These are phyloP conservation scores for Carpinus fangiana DNA, from an alignment of 306 rosid species.

Conservation along the genomic window DNA sequence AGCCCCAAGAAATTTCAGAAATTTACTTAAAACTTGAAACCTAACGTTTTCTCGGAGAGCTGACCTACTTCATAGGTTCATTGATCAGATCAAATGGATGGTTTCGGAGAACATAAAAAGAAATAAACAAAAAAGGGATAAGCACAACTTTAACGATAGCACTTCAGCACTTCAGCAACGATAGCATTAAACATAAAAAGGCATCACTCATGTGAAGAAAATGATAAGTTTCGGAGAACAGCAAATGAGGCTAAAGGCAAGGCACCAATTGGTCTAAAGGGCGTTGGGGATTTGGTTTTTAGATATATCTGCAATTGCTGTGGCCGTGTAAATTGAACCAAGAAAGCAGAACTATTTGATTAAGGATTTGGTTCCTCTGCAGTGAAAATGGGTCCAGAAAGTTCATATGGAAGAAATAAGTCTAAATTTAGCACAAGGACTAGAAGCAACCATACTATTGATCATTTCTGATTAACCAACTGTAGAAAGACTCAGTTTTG, in stretches of 20 bases:
- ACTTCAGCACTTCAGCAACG: no score
- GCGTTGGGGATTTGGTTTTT: slow-evolving; percentile 1
- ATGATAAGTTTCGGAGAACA: slow-evolving; percentile 33
- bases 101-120: no score
- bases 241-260: slow-evolving; percentile 18
- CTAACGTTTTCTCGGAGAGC: slow-evolving; percentile 9
- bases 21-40: slow-evolving; percentile 12
- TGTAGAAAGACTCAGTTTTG: not conserved
- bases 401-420: not conserved
- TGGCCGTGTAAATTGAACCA: not conserved
- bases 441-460: not conserved
- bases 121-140: no score
- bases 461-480: not conserved
- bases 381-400: not conserved
- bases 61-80: slow-evolving; percentile 60
- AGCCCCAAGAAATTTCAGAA: not conserved
- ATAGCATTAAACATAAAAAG: no score
- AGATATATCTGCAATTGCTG: not conserved
- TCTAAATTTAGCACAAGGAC: not conserved
- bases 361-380: not conserved
- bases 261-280: slow-evolving; percentile 27
- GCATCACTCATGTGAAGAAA: no score
- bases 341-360: not conserved
- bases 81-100: slow-evolving; percentile 61
- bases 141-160: no score